Evolutionary conservation across 441 rosid genomes (phyloP).

Genomic region (Adansonia madagascariensis): DNA sequence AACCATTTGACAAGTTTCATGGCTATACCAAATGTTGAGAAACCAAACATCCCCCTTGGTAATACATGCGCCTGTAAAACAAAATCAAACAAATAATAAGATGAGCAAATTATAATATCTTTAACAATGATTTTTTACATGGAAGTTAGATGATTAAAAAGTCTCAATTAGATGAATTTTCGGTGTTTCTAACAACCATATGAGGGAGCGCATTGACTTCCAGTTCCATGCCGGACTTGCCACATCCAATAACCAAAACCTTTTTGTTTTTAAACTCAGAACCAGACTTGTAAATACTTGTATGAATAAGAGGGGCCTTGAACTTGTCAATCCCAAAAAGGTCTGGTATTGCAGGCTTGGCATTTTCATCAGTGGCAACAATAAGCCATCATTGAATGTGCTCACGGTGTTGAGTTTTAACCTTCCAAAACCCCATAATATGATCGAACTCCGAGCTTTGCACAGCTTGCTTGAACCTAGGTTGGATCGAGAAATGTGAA

Average conservation of each 20-base stretch:
- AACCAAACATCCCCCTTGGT: conserved; percentile 83
- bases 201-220: conserved; percentile 75
- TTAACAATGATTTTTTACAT: neutral
- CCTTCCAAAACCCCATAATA: conserved; percentile 57
- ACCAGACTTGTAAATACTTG: conserved; percentile 78
- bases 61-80: conserved; percentile 77
- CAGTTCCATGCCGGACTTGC: conserved; percentile 91
- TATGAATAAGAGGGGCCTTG: conserved; percentile 59
- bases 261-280: conserved; percentile 55
- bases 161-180: conserved; percentile 33
- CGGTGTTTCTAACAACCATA: conserved; percentile 85
- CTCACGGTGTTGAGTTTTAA: conserved; percentile 53
- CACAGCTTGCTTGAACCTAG: conserved; percentile 67
- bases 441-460: conserved; percentile 55
- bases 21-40: conserved; percentile 84
- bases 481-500: conserved; percentile 61
- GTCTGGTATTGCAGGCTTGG: conserved; percentile 74
- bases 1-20: conserved; percentile 81
- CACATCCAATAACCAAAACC: conserved; percentile 88
- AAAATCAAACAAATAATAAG: neutral
- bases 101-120: neutral
- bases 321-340: conserved; percentile 63
- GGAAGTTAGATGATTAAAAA: neutral
- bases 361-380: conserved; percentile 92
- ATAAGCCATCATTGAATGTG: conserved; percentile 73